Conservation (phyloP, 352 stramenopile genomes). For the Globisporangium alternatum region DNA sequence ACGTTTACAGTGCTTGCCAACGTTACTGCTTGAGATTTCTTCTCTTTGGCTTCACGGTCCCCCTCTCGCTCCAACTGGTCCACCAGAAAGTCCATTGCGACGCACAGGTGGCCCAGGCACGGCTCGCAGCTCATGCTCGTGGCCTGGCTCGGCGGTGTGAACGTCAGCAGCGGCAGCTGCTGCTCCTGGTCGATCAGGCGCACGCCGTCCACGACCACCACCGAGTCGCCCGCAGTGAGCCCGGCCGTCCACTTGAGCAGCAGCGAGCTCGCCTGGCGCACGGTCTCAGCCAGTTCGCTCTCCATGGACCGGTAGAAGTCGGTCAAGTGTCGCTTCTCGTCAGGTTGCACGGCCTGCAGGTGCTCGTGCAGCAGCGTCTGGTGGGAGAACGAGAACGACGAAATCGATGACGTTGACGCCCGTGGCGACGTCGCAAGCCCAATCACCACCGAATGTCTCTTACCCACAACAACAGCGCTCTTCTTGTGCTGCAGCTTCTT, state of each 20-base stretch:
- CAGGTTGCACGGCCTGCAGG: conserved; percentile 30
- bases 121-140: conserved; percentile 43
- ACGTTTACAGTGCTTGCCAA: conserved; percentile 41
- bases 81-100: conserved; percentile 66
- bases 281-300: conserved; percentile 39
- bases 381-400: conserved; percentile 45
- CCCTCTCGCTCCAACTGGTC: conserved; percentile 35
- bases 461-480: conserved; percentile 13
- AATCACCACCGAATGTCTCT: conserved; percentile 26
- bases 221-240: conserved; percentile 31
- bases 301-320: conserved; percentile 51
- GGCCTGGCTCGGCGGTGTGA: conserved; percentile 43
- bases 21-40: background rate
- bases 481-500: conserved; percentile 26
- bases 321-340: conserved; percentile 35
- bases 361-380: conserved; percentile 66
- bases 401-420: conserved; percentile 22
- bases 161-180: conserved; percentile 47
- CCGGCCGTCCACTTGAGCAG: conserved; percentile 55
- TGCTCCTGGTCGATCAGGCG: conserved; percentile 58
- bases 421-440: conserved; percentile 31
- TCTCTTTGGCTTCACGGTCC: background rate
- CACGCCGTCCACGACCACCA: conserved; percentile 43
- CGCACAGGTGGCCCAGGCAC: conserved; percentile 49
- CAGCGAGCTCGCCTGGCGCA: conserved; percentile 37